These are phyloP conservation scores for Schwanniomyces polymorphus DNA, from an alignment of 805 yeast genomes.

Conservation along the genomic window DNA sequence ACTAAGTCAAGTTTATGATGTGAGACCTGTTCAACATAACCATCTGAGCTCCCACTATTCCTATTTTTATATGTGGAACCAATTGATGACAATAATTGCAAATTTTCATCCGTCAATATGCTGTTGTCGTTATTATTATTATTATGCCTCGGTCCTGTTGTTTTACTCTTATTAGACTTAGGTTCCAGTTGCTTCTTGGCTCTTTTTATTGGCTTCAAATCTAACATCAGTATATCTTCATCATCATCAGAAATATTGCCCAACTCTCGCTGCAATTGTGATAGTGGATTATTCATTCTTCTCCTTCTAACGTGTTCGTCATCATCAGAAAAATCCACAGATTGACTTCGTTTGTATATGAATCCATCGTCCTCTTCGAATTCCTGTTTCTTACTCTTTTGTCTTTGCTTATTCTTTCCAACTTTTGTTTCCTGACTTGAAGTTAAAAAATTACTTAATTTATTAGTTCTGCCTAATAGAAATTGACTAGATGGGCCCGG, in stretches of 20 bases:
- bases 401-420: background rate
- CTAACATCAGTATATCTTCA: conserved; percentile 11
- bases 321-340: conserved; percentile 2
- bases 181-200: background rate
- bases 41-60: conserved; percentile 13
- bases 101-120: conserved; percentile 2
- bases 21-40: conserved; percentile 29
- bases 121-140: conserved; percentile 9
- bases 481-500: conserved; percentile 8
- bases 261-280: conserved; percentile 19
- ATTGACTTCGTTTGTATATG: conserved; percentile 25
- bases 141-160: conserved; percentile 7
- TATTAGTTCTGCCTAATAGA: conserved; percentile 16
- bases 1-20: conserved; percentile 23
- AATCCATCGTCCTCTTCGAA: conserved; percentile 35
- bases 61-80: conserved; percentile 2
- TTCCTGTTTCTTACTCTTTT: background rate
- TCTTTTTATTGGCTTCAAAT: conserved; percentile 5
- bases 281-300: conserved; percentile 23
- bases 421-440: conserved; percentile 5
- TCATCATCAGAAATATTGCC: conserved; percentile 12
- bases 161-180: background rate
- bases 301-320: conserved; percentile 5
- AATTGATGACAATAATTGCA: conserved; percentile 9
- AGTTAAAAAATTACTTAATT: conserved; percentile 15